A percentile compares a stretch with the other conserved stretches of the same genome.
Evolutionary conservation across 2,329 filamentous ascomycete genomes (phyloP).

Genomic region (Akanthomyces lecanii): DNA sequence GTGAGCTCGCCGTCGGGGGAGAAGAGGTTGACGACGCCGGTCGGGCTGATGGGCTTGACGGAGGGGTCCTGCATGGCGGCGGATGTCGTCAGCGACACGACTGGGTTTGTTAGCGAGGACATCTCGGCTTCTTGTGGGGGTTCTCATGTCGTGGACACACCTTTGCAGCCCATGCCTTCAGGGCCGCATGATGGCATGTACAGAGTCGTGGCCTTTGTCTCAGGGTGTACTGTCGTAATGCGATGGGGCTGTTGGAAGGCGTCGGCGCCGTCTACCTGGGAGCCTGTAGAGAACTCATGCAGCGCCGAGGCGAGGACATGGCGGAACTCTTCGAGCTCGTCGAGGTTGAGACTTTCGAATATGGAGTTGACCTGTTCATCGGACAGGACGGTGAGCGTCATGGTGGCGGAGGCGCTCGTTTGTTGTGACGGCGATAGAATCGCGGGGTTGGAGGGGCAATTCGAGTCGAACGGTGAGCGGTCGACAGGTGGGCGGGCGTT

Average conservation of each 20-base stretch:
- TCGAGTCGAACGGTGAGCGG: background rate
- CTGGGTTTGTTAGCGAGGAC: conserved; percentile 30
- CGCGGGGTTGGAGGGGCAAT: conserved; percentile 13
- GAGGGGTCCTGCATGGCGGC: conserved; percentile 26
- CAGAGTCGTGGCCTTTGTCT: conserved; percentile 55
- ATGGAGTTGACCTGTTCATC: conserved; percentile 53
- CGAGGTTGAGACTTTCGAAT: conserved; percentile 48
- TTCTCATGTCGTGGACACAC: conserved; percentile 29
- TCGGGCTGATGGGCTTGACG: conserved; percentile 43
- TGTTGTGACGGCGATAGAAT: background rate
- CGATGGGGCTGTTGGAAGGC: conserved; percentile 54
- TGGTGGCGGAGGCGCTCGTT: conserved; percentile 28
- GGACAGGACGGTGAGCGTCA: conserved; percentile 56
- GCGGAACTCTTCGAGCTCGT: conserved; percentile 52
- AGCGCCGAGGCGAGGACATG: conserved; percentile 47
- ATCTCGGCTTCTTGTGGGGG: background rate
- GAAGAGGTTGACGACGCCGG: conserved; percentile 68
- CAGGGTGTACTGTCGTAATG: conserved; percentile 43
- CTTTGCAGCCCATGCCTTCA: conserved; percentile 64
- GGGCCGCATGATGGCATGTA: conserved; percentile 71
- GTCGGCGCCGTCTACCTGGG: conserved; percentile 38
- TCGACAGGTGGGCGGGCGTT: background rate
- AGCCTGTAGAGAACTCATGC: conserved; percentile 58
- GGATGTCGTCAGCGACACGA: conserved; percentile 57
- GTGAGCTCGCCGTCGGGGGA: conserved; percentile 55